A percentile compares a stretch with the other conserved stretches of the same genome.
phyloP scores from a whole-genome alignment of 371 early-diverging fungal species.

The Apophysomyces sp. region DNA sequence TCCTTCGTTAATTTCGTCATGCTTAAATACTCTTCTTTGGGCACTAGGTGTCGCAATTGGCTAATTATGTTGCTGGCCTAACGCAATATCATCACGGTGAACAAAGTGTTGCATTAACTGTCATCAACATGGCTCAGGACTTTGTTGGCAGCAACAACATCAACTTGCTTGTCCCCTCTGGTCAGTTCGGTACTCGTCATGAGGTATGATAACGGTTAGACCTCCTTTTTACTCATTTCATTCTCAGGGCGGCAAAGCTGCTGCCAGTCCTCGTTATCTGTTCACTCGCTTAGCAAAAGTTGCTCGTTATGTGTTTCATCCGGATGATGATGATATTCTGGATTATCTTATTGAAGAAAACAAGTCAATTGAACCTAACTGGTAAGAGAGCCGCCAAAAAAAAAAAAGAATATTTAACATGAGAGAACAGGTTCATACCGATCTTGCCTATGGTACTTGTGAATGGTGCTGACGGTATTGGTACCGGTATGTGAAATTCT shows the following conservation, averaged over 20 bases:
- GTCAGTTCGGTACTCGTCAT: constrained; percentile 98
- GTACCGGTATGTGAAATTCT: constrained; percentile 88
- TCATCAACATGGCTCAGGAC: constrained; percentile 97
- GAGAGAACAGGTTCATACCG: constrained; percentile 78
- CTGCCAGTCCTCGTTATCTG: constrained; percentile 98
- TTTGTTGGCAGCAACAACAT: constrained; percentile 99
- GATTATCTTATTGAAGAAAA: constrained; percentile 96
- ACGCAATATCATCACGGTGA: constrained; percentile 99
- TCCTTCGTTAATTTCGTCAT: neutral
- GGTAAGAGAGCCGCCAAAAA: constrained; percentile 43
- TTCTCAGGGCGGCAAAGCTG: constrained; percentile 94
- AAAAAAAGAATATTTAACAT: neutral
- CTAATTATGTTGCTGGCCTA: constrained; percentile 94
- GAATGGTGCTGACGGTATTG: constrained; percentile 99
- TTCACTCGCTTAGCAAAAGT: constrained; percentile 83
- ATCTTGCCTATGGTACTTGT: constrained; percentile 97
- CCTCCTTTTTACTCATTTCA: neutral
- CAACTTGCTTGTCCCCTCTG: constrained; percentile 88
- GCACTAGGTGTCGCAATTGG: constrained; percentile 81
- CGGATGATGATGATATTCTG: constrained; percentile 89
- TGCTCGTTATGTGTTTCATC: constrained; percentile 86
- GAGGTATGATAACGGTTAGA: constrained; percentile 32
- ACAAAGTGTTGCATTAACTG: constrained; percentile 84
- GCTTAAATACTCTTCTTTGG: neutral
- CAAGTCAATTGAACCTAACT: constrained; percentile 94